phyloP scores from a whole-genome alignment of 352 stramenopile genomes.

The Pythium periplocum region DNA sequence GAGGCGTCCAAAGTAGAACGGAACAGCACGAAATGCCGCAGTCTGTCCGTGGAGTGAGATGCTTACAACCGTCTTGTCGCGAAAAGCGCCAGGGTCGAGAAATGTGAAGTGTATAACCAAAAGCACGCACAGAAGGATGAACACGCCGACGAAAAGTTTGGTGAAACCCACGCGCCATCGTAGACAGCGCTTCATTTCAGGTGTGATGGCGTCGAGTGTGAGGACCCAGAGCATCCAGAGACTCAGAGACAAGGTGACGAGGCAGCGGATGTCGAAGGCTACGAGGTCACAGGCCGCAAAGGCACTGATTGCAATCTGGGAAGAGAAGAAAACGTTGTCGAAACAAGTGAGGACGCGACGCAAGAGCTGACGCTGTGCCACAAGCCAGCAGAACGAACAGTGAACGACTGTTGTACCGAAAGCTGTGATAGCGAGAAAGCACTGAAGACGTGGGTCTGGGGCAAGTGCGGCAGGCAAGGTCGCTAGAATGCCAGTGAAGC shows the following conservation, averaged over 20 bases:
- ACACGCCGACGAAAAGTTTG: slow-evolving; percentile 4
- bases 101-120: slow-evolving; percentile 3
- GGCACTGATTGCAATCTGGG: slow-evolving; percentile 8
- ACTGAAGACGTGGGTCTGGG: neutral
- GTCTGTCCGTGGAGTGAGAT: slow-evolving; percentile 1
- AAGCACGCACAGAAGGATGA: slow-evolving; percentile 6
- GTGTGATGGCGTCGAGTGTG: slow-evolving; percentile 8
- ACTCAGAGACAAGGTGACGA: slow-evolving; percentile 8
- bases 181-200: neutral
- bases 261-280: neutral
- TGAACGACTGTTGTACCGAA: neutral
- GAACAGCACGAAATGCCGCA: slow-evolving; percentile 9
- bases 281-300: slow-evolving; percentile 10
- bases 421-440: neutral
- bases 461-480: no score
- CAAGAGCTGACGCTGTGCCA: slow-evolving; percentile 10
- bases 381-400: neutral
- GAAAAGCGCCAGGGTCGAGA: slow-evolving; percentile 1
- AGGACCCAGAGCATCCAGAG: slow-evolving; percentile 19
- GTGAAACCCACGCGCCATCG: neutral
- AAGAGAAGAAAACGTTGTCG: slow-evolving; percentile 12
- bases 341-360: slow-evolving; percentile 8
- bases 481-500: no score
- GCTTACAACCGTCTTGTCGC: slow-evolving; percentile 6
- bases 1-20: slow-evolving; percentile 7